Percentiles rank a stretch among this genome's conserved stretches.
Conservation (phyloP, 148 eudicot genomes). For the Selenicereus undatus region DNA sequence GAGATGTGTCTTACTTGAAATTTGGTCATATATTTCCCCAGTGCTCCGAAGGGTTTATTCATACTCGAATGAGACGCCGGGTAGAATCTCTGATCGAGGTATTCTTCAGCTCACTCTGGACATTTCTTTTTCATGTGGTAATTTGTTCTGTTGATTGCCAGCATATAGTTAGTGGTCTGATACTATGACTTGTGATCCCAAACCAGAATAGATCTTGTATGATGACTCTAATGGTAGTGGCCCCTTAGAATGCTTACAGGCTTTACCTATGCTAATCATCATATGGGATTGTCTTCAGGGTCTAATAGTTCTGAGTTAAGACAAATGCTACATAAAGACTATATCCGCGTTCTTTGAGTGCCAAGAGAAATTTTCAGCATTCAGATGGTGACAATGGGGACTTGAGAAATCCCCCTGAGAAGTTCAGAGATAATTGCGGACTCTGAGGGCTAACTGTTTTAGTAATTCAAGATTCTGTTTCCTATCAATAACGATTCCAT, state of each 20-base stretch:
- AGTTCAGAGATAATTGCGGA: too few species aligned
- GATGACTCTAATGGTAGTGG: neutral
- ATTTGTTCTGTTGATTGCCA: neutral
- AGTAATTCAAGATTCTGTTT: too few species aligned
- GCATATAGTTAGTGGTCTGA: neutral
- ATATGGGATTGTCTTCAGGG: neutral
- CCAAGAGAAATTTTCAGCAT: too few species aligned
- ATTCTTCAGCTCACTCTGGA: conserved; percentile 20
- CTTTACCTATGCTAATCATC: neutral
- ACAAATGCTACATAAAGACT: neutral
- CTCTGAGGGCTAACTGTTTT: neutral
- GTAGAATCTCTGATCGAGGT: conserved; percentile 97
- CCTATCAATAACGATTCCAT: neutral
- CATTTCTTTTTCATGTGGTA: neutral
- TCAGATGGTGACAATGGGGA: neutral
- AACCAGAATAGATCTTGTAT: neutral
- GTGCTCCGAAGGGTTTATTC: conserved; percentile 99
- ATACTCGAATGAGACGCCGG: conserved; percentile 97
- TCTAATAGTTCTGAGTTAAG: neutral
- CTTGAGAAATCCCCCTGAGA: too few species aligned
- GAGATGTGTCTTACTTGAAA: conserved; percentile 10
- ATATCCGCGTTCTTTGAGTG: neutral
- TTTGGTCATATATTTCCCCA: conserved; percentile 24
- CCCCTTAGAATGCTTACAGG: neutral
- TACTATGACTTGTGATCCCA: neutral